Evolutionary conservation across 345 rosid species (phyloP), one percentile per base, ranked within the genome.

Genomic region (Kernera saxatilis): DNA sequence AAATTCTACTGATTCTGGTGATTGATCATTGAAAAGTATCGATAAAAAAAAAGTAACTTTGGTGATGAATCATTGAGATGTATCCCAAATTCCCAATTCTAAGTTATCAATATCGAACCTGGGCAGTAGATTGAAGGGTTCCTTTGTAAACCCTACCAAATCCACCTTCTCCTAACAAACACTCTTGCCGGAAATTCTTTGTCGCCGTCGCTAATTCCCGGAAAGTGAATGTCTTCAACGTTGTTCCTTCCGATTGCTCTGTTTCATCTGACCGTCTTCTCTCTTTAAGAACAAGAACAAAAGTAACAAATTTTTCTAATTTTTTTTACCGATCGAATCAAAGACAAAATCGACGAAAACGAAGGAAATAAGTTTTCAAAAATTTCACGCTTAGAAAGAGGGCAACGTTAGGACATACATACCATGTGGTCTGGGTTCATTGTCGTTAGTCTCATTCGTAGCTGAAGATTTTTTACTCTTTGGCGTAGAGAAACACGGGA

Each of bases 91-190:
- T 27, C 41, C 3, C 0, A 29, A 19, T 41, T 5, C 10, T 4
- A 49, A 5, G 43, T 43, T 40, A n/a, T 68, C 0, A 46, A 8
- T 23, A 36, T 36, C 12, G 17, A 22, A 91, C 96, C 91, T 84
- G 86, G 5, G 82, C 80, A n/a, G 69, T 81, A 13, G 76, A 35
- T 23, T 84, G 77, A 59, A 91, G 70, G 21, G 86, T 83, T n/a
- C 96, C 97, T 79, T 78, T 91, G 39, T 83, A 91, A 48, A 86
- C 93, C 48, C 86, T 84, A 43, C 97, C 95, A 21, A 87, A 87
- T 45, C 92, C 92, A 40, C 96, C 93, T 80, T 91, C 97, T 29
- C 93, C 96, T 32, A 91, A 33, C 32, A 89, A 77, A 68, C 84
- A 82, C 36, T 86, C 96, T 17, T 85, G 86, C 2, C 86, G 82